Evolutionary conservation across 306 rosid genomes (phyloP).

Genomic region (Pyrus communis): DNA sequence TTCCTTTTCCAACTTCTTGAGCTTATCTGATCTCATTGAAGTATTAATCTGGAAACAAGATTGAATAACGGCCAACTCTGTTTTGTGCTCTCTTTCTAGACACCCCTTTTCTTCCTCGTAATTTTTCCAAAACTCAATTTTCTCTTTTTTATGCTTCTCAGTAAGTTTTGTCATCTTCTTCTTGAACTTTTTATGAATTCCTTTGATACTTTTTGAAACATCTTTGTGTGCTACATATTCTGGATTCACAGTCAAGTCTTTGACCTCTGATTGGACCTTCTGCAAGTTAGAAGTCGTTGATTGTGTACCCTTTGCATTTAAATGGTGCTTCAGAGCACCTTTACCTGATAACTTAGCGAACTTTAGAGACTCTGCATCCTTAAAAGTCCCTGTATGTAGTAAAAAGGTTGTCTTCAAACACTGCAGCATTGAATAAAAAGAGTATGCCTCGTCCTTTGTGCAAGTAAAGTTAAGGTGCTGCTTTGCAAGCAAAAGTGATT

Average conservation of each 20-base stretch:
- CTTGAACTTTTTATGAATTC: slow-evolving; percentile 41
- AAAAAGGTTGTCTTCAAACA: slow-evolving; percentile 57
- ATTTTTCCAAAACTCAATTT: slow-evolving; percentile 1
- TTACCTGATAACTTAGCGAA: slow-evolving; percentile 1
- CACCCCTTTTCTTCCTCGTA: slow-evolving; percentile 21
- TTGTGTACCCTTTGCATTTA: slow-evolving; percentile 1
- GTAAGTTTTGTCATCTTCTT: slow-evolving; percentile 32
- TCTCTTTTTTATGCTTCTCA: slow-evolving; percentile 31
- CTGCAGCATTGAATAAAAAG: slow-evolving; percentile 44
- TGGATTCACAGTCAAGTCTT: slow-evolving; percentile 1
- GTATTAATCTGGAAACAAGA: slow-evolving; percentile 16
- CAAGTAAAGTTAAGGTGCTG: slow-evolving; percentile 51
- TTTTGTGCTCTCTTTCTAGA: slow-evolving; percentile 20
- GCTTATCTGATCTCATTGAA: slow-evolving; percentile 18
- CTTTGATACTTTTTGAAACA: slow-evolving; percentile 40
- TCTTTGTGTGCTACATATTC: slow-evolving; percentile 34
- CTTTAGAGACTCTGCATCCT: slow-evolving; percentile 23
- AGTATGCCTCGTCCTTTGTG: slow-evolving; percentile 50
- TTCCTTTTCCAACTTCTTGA: slow-evolving; percentile 27
- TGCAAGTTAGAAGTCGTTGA: slow-evolving; percentile 12
- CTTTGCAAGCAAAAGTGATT: slow-evolving; percentile 52
- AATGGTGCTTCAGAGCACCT: slow-evolving; percentile 6
- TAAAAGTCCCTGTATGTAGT: slow-evolving; percentile 23
- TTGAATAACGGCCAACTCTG: slow-evolving; percentile 30
- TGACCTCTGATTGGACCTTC: slow-evolving; percentile 2